Evolutionary conservation across 192 early-diverging fungal genomes (phyloP).

Genomic region (Umbelopsis sp.): DNA sequence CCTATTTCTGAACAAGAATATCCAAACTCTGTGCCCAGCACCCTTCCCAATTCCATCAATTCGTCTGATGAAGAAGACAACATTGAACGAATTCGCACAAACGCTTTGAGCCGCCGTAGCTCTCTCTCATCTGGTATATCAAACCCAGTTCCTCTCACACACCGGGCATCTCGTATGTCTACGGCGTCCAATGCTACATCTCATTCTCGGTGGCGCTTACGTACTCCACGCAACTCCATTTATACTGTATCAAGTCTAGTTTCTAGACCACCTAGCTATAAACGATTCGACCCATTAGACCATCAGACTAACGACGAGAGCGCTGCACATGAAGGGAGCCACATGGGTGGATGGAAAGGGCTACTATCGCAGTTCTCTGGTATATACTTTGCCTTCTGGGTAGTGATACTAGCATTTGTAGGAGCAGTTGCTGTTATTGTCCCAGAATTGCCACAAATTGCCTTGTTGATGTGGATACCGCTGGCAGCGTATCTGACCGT

Average conservation of each 20-base stretch:
- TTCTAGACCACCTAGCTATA: slow-evolving; percentile 26
- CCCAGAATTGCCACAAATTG: neutral
- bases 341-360: neutral
- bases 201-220: neutral
- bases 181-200: neutral
- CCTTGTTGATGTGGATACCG: slow-evolving; percentile 17
- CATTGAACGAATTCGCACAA: neutral
- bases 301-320: neutral
- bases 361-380: neutral
- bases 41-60: neutral
- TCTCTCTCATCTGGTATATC: neutral
- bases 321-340: neutral
- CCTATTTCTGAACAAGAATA: neutral
- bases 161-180: neutral
- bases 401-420: slow-evolving; percentile 2
- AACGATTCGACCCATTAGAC: neutral
- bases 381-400: slow-evolving; percentile 14
- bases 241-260: neutral
- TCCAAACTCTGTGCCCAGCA: neutral
- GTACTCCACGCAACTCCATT: neutral
- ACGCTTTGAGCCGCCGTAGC: neutral
- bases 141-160: no score
- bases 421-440: slow-evolving; percentile 11
- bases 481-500: neutral
- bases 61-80: neutral